Percentiles rank a stretch among this genome's conserved stretches.
These are phyloP conservation scores for Mariannaea sp. DNA, from an alignment of 2,329 filamentous ascomycete species.

Conservation along the genomic window DNA sequence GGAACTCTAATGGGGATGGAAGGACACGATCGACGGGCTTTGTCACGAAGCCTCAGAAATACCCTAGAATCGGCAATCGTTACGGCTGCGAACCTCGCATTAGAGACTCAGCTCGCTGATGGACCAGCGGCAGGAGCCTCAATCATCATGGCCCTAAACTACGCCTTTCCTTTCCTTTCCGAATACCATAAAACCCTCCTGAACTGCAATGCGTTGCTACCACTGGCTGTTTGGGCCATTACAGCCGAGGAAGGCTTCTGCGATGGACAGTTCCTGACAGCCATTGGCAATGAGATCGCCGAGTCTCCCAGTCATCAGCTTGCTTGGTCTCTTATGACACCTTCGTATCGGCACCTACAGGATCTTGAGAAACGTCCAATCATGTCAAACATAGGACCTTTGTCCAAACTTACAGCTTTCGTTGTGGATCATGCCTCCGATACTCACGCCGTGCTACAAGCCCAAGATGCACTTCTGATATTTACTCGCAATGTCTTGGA, in stretches of 20 bases:
- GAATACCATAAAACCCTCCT: constrained; percentile 62
- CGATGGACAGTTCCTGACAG: constrained; percentile 74
- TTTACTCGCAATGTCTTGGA: constrained; percentile 70
- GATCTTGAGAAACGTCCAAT: constrained; percentile 64
- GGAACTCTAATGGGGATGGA: constrained; percentile 81
- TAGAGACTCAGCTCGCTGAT: constrained; percentile 54
- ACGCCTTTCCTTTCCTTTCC: constrained; percentile 74
- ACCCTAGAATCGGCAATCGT: constrained; percentile 76
- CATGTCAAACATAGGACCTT: constrained; percentile 68
- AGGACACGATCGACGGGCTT: constrained; percentile 62
- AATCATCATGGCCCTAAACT: constrained; percentile 74
- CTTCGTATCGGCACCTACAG: constrained; percentile 64
- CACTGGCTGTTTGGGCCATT: constrained; percentile 69
- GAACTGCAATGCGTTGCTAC: constrained; percentile 72
- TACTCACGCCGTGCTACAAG: constrained; percentile 51
- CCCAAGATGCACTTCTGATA: constrained; percentile 65
- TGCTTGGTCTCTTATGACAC: constrained; percentile 65
- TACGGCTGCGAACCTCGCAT: constrained; percentile 74
- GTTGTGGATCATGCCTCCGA: constrained; percentile 61
- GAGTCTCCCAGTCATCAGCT: constrained; percentile 52
- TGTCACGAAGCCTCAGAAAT: constrained; percentile 66
- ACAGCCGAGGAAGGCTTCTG: constrained; percentile 75
- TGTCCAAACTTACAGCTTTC: constrained; percentile 68
- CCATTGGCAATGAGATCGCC: constrained; percentile 69
- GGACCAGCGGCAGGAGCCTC: constrained; percentile 51